Evolutionary conservation across 306 rosid species (phyloP).

Genomic region (Trifolium repens): DNA sequence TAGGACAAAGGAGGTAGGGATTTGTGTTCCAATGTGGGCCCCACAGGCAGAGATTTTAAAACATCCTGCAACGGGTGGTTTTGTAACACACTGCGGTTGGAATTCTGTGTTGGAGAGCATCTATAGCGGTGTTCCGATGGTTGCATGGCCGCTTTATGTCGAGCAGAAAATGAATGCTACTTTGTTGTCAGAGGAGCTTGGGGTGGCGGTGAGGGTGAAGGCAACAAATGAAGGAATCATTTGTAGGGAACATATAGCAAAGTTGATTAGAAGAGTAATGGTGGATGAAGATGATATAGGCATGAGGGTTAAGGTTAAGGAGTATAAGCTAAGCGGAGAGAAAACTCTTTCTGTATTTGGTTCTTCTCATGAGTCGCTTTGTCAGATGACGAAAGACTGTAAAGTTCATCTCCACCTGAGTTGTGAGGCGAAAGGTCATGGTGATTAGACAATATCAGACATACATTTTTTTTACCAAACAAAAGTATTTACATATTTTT

Average conservation of each 20-base stretch:
- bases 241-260: constrained; percentile 46
- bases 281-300: constrained; percentile 37
- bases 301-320: constrained; percentile 35
- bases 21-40: constrained; percentile 57
- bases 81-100: constrained; percentile 59
- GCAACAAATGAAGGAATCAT: constrained; percentile 41
- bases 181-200: constrained; percentile 51
- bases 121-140: constrained; percentile 54
- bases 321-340: not conserved
- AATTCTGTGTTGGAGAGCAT: constrained; percentile 63
- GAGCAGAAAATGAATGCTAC: constrained; percentile 27
- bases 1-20: constrained; percentile 44
- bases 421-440: not conserved
- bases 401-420: not conserved
- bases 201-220: constrained; percentile 49
- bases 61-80: constrained; percentile 51
- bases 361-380: constrained; percentile 44
- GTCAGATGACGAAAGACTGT: constrained; percentile 22
- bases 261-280: constrained; percentile 54
- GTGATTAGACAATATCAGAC: not conserved
- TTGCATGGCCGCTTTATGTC: constrained; percentile 73
- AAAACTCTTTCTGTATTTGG: constrained; percentile 46
- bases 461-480: no score
- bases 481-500: no score
- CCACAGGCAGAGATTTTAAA: constrained; percentile 45